phyloP scores from a whole-genome alignment of 306 rosid species.

The Luffa acutangula region DNA sequence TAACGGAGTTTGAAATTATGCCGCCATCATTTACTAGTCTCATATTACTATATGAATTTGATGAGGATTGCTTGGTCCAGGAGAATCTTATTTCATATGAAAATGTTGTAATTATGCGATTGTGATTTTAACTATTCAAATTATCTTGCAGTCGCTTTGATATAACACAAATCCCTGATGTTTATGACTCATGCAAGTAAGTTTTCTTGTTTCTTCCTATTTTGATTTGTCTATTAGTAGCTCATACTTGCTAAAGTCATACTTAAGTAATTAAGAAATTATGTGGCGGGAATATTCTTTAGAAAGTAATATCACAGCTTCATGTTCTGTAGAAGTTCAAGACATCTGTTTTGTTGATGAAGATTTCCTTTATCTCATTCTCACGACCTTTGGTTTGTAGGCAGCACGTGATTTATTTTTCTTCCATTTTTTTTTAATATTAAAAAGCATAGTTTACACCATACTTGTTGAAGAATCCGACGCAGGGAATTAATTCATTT shows the following conservation, averaged over 20 bases:
- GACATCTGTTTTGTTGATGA: background rate
- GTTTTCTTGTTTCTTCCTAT: constrained; percentile 19
- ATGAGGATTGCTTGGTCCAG: background rate
- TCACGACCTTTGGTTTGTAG: background rate
- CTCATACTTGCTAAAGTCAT: background rate
- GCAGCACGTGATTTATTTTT: background rate
- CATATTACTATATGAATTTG: background rate
- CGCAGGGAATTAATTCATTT: background rate
- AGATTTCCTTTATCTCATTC: background rate
- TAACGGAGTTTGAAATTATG: background rate
- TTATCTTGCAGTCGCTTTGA: constrained; percentile 73
- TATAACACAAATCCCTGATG: constrained; percentile 92
- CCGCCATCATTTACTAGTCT: background rate
- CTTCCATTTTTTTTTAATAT: background rate
- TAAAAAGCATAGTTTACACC: background rate
- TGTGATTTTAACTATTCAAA: constrained; percentile 9
- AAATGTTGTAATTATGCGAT: background rate
- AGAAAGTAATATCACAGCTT: background rate
- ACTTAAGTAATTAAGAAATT: background rate
- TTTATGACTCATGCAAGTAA: constrained; percentile 99
- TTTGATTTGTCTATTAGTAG: background rate
- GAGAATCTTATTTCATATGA: background rate
- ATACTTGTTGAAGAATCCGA: background rate
- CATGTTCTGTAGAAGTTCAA: background rate
- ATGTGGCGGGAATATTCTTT: background rate